A percentile compares a stretch with the other conserved stretches of the same genome.
phyloP scores from a whole-genome alignment of 306 rosid genomes.

The Gastrolobium bilobum region DNA sequence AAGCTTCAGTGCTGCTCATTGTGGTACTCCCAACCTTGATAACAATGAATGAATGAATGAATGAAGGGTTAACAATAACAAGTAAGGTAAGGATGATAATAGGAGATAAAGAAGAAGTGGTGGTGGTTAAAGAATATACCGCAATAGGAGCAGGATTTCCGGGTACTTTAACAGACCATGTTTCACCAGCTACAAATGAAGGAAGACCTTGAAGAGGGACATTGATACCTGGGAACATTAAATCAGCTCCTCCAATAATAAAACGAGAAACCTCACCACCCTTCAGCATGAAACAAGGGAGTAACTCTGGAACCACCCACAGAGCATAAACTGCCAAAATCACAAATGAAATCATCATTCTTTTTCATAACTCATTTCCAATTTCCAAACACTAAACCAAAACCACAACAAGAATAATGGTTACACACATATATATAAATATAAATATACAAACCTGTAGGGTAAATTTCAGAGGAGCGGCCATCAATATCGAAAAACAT shows the following conservation, averaged over 20 bases:
- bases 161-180: constrained; percentile 94
- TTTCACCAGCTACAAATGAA: constrained; percentile 73
- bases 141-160: constrained; percentile 97
- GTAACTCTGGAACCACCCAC: constrained; percentile 85
- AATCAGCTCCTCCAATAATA: constrained; percentile 92
- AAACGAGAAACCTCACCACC: constrained; percentile 91
- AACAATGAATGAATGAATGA: constrained; percentile 21
- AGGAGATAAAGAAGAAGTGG: no score
- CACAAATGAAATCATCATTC: no score
- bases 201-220: constrained; percentile 88
- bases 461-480: constrained; percentile 80
- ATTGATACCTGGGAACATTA: constrained; percentile 96
- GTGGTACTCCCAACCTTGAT: constrained; percentile 91
- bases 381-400: no score
- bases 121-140: constrained; percentile 47
- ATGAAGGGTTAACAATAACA: no score
- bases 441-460: constrained; percentile 66
- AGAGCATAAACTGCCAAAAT: constrained; percentile 78
- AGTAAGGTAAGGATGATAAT: no score
- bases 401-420: no score
- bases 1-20: constrained; percentile 85
- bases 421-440: no score
- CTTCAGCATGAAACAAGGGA: constrained; percentile 85
- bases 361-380: no score
- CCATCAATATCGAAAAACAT: constrained; percentile 86